These are phyloP conservation scores for Pichia sp. DNA, from an alignment of 1,139 yeast species.

Conservation along the genomic window DNA sequence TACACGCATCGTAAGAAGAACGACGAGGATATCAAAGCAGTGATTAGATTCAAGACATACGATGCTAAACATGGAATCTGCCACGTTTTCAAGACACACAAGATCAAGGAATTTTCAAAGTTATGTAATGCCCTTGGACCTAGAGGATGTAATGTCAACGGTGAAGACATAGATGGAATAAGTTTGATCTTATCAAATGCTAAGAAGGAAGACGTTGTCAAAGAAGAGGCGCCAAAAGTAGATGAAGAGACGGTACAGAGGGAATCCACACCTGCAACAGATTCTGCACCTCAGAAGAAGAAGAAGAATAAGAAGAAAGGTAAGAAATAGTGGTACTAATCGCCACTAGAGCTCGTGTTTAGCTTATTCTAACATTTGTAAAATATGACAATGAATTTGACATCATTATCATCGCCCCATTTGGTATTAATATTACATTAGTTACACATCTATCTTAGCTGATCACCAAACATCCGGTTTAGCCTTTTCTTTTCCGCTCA, in stretches of 20 bases:
- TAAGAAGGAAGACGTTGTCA: constrained; percentile 10
- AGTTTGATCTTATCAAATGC: constrained; percentile 14
- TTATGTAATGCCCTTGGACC: constrained; percentile 83
- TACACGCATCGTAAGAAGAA: constrained; percentile 27
- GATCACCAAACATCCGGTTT: constrained; percentile 16
- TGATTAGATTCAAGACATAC: constrained; percentile 58
- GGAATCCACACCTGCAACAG: not conserved
- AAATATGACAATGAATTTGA: no score
- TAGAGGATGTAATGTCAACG: constrained; percentile 38
- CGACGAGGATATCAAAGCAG: constrained; percentile 14
- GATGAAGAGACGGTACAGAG: not conserved
- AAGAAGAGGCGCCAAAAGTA: not conserved
- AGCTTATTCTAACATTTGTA: no score
- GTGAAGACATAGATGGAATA: constrained; percentile 16
- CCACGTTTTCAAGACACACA: constrained; percentile 53
- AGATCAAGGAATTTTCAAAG: constrained; percentile 72
- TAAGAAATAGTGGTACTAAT: constrained; percentile 16
- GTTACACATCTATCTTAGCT: not conserved
- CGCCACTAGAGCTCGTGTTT: no score
- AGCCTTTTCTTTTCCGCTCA: constrained; percentile 3
- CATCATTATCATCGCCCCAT: no score
- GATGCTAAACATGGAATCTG: constrained; percentile 68
- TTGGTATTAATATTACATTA: no score
- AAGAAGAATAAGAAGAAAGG: constrained; percentile 23
- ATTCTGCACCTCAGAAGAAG: constrained; percentile 5